phyloP scores from a whole-genome alignment of 2,329 filamentous ascomycete genomes.

The Hypoxylon rubiginosum region DNA sequence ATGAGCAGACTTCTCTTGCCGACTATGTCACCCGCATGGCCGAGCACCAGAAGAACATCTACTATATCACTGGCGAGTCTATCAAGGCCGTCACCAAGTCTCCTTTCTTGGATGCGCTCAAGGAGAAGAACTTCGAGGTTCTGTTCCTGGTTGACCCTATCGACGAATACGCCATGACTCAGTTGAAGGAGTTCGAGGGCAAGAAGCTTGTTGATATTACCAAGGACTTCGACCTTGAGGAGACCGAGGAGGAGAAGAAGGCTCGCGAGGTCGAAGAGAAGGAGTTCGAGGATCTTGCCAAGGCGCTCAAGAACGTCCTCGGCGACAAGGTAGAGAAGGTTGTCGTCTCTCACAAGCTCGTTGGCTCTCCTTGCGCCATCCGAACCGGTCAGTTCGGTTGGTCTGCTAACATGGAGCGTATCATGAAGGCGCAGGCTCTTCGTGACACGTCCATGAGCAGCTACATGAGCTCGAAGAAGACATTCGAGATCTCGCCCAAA shows the following conservation, averaged over 20 bases:
- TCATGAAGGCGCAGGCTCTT: slow-evolving; percentile 99
- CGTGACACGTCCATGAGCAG: slow-evolving; percentile 99
- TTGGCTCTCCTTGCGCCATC: slow-evolving; percentile 95
- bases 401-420: slow-evolving; percentile 99
- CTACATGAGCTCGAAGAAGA: slow-evolving; percentile 99
- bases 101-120: slow-evolving; percentile 98
- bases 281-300: slow-evolving; percentile 94
- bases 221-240: slow-evolving; percentile 99
- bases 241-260: slow-evolving; percentile 99
- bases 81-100: slow-evolving; percentile 98
- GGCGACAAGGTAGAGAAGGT: slow-evolving; percentile 99
- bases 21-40: slow-evolving; percentile 99
- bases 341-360: slow-evolving; percentile 97
- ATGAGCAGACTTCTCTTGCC: slow-evolving; percentile 91
- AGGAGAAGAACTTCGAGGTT: slow-evolving; percentile 99
- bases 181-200: slow-evolving; percentile 99
- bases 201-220: slow-evolving; percentile 99
- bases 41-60: slow-evolving; percentile 99
- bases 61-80: slow-evolving; percentile 99
- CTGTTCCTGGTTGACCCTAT: slow-evolving; percentile 99
- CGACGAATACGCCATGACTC: slow-evolving; percentile 99
- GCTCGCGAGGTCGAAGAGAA: slow-evolving; percentile 96
- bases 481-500: slow-evolving; percentile 99
- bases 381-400: slow-evolving; percentile 99
- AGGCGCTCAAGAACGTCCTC: slow-evolving; percentile 98